These are phyloP conservation scores for Kwoniella shandongensis DNA, from an alignment of 768 basidiomycete genomes.

Conservation along the genomic window DNA sequence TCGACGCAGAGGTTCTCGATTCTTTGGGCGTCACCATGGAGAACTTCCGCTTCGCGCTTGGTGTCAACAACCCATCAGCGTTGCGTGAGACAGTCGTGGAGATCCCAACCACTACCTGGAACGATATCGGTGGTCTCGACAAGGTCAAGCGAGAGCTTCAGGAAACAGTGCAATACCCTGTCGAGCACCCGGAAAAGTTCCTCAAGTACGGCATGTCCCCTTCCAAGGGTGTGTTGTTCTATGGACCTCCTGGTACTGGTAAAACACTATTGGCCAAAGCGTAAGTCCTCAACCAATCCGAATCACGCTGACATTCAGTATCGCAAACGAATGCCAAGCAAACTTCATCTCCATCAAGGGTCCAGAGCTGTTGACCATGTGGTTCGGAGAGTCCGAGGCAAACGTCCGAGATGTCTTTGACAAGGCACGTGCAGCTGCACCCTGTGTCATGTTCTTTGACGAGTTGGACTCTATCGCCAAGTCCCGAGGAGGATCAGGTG, in stretches of 20 bases:
- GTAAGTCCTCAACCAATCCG: slow-evolving; percentile 25
- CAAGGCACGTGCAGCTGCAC: slow-evolving; percentile 98
- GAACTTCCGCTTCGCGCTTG: slow-evolving; percentile 99
- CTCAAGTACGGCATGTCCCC: slow-evolving; percentile 99
- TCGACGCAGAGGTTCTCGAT: slow-evolving; percentile 98
- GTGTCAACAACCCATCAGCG: slow-evolving; percentile 95
- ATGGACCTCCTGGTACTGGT: slow-evolving; percentile 99
- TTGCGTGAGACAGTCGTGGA: slow-evolving; percentile 99
- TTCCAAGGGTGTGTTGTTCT: slow-evolving; percentile 98
- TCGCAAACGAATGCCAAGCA: slow-evolving; percentile 99
- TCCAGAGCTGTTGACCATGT: slow-evolving; percentile 97
- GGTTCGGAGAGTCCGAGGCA: slow-evolving; percentile 99
- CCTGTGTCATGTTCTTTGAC: slow-evolving; percentile 99
- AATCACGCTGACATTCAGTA: slow-evolving; percentile 52
- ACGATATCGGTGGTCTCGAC: slow-evolving; percentile 98
- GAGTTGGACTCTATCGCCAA: slow-evolving; percentile 99
- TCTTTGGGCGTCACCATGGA: slow-evolving; percentile 99
- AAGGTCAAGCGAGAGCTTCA: slow-evolving; percentile 99
- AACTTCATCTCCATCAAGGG: slow-evolving; percentile 99
- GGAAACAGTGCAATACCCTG: slow-evolving; percentile 99
- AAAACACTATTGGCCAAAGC: slow-evolving; percentile 98
- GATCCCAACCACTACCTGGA: slow-evolving; percentile 97
- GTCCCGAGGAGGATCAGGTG: slow-evolving; percentile 74
- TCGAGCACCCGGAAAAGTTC: slow-evolving; percentile 99
- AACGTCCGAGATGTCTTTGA: slow-evolving; percentile 99